phyloP scores from a whole-genome alignment of 805 yeast species.

The Yarrowia divulgata region DNA sequence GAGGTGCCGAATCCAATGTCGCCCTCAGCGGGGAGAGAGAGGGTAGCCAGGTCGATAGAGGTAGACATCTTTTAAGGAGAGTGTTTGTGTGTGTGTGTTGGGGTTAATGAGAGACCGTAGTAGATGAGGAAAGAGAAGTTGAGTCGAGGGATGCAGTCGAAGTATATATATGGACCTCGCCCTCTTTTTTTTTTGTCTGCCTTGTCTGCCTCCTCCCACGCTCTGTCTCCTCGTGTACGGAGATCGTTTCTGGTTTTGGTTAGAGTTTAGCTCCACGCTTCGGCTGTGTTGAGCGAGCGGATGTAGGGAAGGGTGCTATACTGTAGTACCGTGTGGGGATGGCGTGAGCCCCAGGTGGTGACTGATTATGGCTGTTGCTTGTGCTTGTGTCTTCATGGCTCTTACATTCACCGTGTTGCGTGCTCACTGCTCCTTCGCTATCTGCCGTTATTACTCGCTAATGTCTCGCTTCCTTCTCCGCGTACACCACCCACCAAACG shows the following conservation, averaged over 20 bases:
- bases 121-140: not conserved
- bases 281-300: conserved; percentile 11
- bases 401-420: too few relatives aligned
- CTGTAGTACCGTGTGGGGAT: not conserved
- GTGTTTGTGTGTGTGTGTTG: conserved; percentile 9
- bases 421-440: too few relatives aligned
- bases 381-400: too few relatives aligned
- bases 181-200: not conserved
- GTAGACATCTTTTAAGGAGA: conserved; percentile 28
- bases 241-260: conserved; percentile 34
- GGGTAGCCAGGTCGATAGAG: conserved; percentile 9
- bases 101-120: conserved; percentile 5
- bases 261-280: conserved; percentile 5
- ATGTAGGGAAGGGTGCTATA: conserved; percentile 5
- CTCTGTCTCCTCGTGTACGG: conserved; percentile 19
- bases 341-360: not conserved
- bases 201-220: not conserved
- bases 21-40: conserved; percentile 33
- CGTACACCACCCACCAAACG: conserved; percentile 1
- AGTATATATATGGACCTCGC: conserved; percentile 14
- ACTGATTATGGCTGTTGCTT: too few relatives aligned
- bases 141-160: not conserved
- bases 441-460: not conserved
- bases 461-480: conserved; percentile 6
- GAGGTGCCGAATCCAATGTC: conserved; percentile 32